Base-by-base conservation (phyloP, 2,329 filamentous ascomycete genomes). In the Penicillium griseofulvum region DNA sequence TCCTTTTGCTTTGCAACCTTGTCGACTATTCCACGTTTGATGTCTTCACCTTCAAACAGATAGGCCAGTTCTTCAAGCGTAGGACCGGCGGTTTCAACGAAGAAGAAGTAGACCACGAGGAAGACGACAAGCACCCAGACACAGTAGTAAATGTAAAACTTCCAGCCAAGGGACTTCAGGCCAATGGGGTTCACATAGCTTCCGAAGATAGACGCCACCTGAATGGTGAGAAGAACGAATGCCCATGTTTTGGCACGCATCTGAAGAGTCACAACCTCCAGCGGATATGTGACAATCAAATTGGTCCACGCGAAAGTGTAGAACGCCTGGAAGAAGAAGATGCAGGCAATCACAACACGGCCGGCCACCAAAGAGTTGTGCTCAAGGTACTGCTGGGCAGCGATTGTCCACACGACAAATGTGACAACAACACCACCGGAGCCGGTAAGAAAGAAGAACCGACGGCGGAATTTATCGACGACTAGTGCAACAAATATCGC, bases 401-500 rank as follows among this genome's bases (percentile, higher is more conserved):
- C 75, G 9, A 73, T 84, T 2, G 69, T 84, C 42, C 76, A 81
- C 43, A 78, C 80, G 2, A 76, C 83, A 41, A 74, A 76, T 31
- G 64, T 75, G 47, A 62, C 67, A n/a, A 68, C 64, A 24, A 65
- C 68, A 10, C 61, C 69, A 12, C 68, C 69, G 6, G 74, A 76
- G 38, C 77, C 76, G 8, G 71, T 70, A 39, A 73, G 70, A 42
- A 83, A 73, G 48, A 66, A 63, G 49, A 77, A 76, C 56, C 73
- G 80, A 9, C 64, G 64, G 12, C 53, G 52, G 58, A 66, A 63
- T 4, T 62, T 65, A 55, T 77, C 66, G 10, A 78, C 69, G 1
- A 75, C 46, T n/a, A 68, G 54, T 0, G 75, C 73, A 34, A 76
- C 71, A 5, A 61, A 57, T 9, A 78, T 63, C 3, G 75, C 68